Percentiles rank a stretch among this genome's conserved stretches.
Conservation (phyloP, 768 basidiomycete genomes). For the Hygrophorus russula region DNA sequence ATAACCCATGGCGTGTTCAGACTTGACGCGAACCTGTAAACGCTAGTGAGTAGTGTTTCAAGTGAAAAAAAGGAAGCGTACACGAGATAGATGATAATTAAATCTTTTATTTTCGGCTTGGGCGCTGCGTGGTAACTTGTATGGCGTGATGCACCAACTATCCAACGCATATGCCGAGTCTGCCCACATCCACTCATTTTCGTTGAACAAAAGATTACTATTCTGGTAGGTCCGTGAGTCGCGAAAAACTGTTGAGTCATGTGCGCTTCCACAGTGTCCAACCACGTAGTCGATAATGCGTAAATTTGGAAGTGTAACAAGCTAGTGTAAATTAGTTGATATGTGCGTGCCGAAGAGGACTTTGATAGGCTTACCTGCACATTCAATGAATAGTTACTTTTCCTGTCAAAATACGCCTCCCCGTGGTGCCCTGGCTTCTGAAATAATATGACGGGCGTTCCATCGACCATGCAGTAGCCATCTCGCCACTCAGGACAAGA, state of each 20-base stretch:
- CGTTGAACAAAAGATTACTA: constrained; percentile 13
- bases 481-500: constrained; percentile 23
- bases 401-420: constrained; percentile 25
- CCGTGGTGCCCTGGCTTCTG: constrained; percentile 22
- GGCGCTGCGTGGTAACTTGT: constrained; percentile 17
- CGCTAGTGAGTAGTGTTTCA: not conserved
- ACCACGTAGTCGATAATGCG: constrained; percentile 22
- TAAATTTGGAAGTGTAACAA: constrained; percentile 21
- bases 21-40: constrained; percentile 15
- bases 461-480: constrained; percentile 27
- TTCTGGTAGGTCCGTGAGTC: constrained; percentile 12
- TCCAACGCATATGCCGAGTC: constrained; percentile 20
- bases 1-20: constrained; percentile 19
- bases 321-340: constrained; percentile 17
- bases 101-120: constrained; percentile 14
- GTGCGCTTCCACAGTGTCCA: constrained; percentile 20
- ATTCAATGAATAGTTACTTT: constrained; percentile 27
- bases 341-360: constrained; percentile 10
- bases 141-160: constrained; percentile 18
- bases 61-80: constrained; percentile 5
- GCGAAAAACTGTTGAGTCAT: constrained; percentile 22
- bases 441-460: constrained; percentile 24
- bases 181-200: constrained; percentile 23
- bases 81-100: constrained; percentile 15
- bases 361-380: constrained; percentile 18